Percentiles rank a stretch among this genome's conserved stretches.
These are phyloP conservation scores for Leccinum boreale DNA, from an alignment of 768 basidiomycete species.

Conservation along the genomic window DNA sequence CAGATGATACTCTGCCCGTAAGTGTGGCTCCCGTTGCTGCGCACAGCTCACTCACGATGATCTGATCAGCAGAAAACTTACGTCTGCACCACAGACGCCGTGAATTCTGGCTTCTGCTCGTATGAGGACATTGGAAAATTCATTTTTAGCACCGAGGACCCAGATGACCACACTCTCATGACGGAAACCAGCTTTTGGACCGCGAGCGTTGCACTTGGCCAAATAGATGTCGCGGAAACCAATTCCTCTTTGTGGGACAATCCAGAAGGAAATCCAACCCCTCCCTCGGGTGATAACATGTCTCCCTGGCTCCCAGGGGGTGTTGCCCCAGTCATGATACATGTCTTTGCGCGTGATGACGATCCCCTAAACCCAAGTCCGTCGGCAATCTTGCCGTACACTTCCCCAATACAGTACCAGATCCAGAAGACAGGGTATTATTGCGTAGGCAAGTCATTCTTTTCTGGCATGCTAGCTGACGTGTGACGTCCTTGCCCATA, in stretches of 20 bases:
- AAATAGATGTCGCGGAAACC: constrained; percentile 16
- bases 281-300: constrained; percentile 43
- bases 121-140: constrained; percentile 78
- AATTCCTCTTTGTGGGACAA: constrained; percentile 52
- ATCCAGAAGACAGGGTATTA: constrained; percentile 92
- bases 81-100: constrained; percentile 84
- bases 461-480: neutral
- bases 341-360: constrained; percentile 17
- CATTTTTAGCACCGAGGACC: constrained; percentile 57
- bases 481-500: constrained; percentile 27
- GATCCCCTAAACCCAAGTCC: constrained; percentile 47
- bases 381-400: constrained; percentile 51
- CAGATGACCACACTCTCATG: constrained; percentile 57
- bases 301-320: constrained; percentile 47
- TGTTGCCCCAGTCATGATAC: constrained; percentile 5
- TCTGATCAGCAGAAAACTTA: constrained; percentile 76
- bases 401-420: constrained; percentile 73
- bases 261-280: constrained; percentile 56
- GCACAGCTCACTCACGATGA: constrained; percentile 15
- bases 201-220: constrained; percentile 64
- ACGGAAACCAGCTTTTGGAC: constrained; percentile 88
- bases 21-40: constrained; percentile 30
- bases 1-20: constrained; percentile 61
- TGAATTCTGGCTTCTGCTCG: constrained; percentile 68
- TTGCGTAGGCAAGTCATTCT: constrained; percentile 77